phyloP scores from a whole-genome alignment of 306 rosid species.

The Mimosa bimucronata region DNA sequence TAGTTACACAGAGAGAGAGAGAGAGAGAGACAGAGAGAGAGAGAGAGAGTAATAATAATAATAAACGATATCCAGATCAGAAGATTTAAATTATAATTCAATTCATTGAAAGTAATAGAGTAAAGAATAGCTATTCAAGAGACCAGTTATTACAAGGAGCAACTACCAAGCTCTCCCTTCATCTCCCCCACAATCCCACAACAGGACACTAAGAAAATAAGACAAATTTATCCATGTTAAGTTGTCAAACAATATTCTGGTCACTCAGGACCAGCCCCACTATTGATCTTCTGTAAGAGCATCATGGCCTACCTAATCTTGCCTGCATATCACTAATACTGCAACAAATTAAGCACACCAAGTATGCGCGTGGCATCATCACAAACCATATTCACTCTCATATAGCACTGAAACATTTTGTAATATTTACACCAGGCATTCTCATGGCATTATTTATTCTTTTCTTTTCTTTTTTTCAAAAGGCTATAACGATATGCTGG shows the following conservation, averaged over 20 bases:
- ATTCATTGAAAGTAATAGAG: background rate
- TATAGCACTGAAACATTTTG: background rate
- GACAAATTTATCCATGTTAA: background rate
- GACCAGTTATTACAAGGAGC: background rate
- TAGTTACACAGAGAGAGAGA: too few species aligned
- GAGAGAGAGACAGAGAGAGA: too few species aligned
- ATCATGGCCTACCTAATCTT: background rate
- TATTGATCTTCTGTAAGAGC: background rate
- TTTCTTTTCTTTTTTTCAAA: background rate
- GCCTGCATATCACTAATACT: background rate
- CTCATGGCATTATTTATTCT: slow-evolving; percentile 8
- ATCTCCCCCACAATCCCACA: background rate
- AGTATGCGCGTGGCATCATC: background rate
- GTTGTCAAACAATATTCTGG: background rate
- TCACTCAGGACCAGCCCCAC: background rate
- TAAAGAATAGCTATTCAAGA: background rate
- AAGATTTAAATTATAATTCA: too few species aligned
- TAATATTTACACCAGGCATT: background rate
- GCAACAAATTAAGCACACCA: slow-evolving; percentile 4
- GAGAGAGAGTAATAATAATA: too few species aligned
- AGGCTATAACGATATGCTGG: background rate
- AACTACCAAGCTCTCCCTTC: background rate
- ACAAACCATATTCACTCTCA: background rate
- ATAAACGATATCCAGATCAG: too few species aligned
- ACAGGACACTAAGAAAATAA: background rate